These are phyloP conservation scores for Monosporozyma solicola DNA, from an alignment of 805 yeast genomes.

Conservation along the genomic window DNA sequence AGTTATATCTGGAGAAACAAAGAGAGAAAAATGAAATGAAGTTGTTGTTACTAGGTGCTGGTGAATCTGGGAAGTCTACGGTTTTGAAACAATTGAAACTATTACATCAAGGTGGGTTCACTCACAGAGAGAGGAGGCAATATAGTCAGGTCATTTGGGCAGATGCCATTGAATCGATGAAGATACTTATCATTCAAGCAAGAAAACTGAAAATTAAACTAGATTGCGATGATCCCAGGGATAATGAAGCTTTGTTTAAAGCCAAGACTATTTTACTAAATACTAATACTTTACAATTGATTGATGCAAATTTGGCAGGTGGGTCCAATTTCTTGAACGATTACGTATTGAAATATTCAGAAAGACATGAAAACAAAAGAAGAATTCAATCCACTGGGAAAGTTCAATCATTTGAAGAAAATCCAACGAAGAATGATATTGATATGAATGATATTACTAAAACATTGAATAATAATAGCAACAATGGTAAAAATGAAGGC, in stretches of 20 bases:
- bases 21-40: conserved; percentile 54
- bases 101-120: conserved; percentile 78
- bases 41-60: conserved; percentile 80
- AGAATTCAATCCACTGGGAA: conserved; percentile 47
- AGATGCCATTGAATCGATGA: conserved; percentile 81
- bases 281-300: conserved; percentile 50
- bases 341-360: conserved; percentile 54
- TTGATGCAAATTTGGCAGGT: conserved; percentile 61
- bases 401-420: conserved; percentile 27
- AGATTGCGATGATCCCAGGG: conserved; percentile 49
- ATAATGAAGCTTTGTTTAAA: conserved; percentile 35
- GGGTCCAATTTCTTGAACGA: conserved; percentile 55
- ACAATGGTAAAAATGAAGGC: neutral
- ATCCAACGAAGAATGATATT: conserved; percentile 9
- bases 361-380: conserved; percentile 43
- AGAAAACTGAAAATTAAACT: conserved; percentile 52
- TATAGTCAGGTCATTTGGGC: conserved; percentile 89
- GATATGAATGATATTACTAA: conserved; percentile 7
- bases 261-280: conserved; percentile 44
- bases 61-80: conserved; percentile 91
- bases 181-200: conserved; percentile 66
- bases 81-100: conserved; percentile 83
- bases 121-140: conserved; percentile 66
- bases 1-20: conserved; percentile 43
- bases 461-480: conserved; percentile 10